Conservation (phyloP, 2,329 filamentous ascomycete genomes). For the Cytospora piceicola region DNA sequence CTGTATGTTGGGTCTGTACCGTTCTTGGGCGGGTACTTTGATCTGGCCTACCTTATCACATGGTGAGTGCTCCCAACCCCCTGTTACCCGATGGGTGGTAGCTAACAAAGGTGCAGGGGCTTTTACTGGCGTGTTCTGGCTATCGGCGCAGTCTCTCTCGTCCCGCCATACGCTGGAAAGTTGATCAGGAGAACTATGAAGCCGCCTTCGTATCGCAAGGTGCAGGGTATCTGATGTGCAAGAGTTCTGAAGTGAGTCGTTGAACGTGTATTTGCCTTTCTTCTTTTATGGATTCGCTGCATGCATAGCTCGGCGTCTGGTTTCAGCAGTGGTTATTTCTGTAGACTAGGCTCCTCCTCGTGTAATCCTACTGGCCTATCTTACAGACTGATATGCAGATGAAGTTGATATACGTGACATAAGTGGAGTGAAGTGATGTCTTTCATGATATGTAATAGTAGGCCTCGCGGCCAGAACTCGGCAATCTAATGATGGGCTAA, state of each 20-base stretch:
- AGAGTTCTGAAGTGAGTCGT: not conserved
- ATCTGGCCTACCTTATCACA: conserved; percentile 77
- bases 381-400: conserved; percentile 15
- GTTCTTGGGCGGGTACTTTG: conserved; percentile 88
- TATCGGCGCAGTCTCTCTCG: conserved; percentile 77
- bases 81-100: conserved; percentile 7
- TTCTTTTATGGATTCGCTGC: conserved; percentile 17
- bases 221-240: conserved; percentile 65
- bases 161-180: conserved; percentile 88
- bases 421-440: conserved; percentile 8
- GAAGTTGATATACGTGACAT: conserved; percentile 2
- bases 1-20: conserved; percentile 84
- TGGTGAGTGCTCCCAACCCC: conserved; percentile 50
- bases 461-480: not conserved
- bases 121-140: conserved; percentile 89
- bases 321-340: conserved; percentile 10
- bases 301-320: conserved; percentile 31
- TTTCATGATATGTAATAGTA: not conserved
- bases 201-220: conserved; percentile 93
- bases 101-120: conserved; percentile 54
- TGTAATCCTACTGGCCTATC: conserved; percentile 10
- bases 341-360: conserved; percentile 1
- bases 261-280: conserved; percentile 9
- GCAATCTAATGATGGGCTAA: too few species aligned
- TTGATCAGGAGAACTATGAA: conserved; percentile 82